Evolutionary conservation across 345 rosid genomes (phyloP).

Genomic region (Anacardium occidentale): DNA sequence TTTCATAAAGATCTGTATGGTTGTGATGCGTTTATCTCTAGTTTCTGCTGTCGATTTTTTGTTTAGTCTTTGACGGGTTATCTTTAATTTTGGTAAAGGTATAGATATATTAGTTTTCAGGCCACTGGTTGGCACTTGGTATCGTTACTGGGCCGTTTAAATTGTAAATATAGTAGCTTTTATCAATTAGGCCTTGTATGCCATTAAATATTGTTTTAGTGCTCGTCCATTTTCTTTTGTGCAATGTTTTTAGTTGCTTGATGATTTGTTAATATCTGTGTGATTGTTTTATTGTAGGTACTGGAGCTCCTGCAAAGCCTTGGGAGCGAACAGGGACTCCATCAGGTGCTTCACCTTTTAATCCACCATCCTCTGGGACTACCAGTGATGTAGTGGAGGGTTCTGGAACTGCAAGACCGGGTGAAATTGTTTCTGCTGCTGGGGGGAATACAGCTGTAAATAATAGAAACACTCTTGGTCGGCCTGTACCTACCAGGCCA

Average conservation of each 20-base stretch:
- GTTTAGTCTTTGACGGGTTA: not conserved
- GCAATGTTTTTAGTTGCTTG: not conserved
- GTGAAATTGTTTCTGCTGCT: conserved; percentile 61
- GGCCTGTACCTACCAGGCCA: conserved; percentile 85
- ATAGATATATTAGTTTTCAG: not conserved
- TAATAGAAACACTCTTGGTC: conserved; percentile 42
- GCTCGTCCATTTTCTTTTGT: not conserved
- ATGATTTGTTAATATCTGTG: not conserved
- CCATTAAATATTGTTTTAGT: not conserved
- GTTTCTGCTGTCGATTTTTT: not conserved
- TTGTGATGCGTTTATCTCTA: not conserved
- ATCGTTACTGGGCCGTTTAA: no score
- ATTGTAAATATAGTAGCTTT: no score
- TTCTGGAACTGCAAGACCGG: conserved; percentile 89
- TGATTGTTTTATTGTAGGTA: conserved; percentile 33
- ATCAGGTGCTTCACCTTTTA: conserved; percentile 81
- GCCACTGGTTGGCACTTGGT: no score
- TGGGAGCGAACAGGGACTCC: conserved; percentile 83
- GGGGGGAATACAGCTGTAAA: conserved; percentile 46
- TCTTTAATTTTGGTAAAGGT: not conserved
- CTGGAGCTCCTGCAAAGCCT: conserved; percentile 80
- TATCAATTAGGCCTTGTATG: not conserved
- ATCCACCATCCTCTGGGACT: conserved; percentile 82
- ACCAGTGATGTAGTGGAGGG: conserved; percentile 92
- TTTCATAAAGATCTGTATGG: not conserved